Evolutionary conservation across 2,329 filamentous ascomycete species (phyloP), one percentile per base, ranked within the genome.

Genomic region (Ascochyta clinopodiicola): DNA sequence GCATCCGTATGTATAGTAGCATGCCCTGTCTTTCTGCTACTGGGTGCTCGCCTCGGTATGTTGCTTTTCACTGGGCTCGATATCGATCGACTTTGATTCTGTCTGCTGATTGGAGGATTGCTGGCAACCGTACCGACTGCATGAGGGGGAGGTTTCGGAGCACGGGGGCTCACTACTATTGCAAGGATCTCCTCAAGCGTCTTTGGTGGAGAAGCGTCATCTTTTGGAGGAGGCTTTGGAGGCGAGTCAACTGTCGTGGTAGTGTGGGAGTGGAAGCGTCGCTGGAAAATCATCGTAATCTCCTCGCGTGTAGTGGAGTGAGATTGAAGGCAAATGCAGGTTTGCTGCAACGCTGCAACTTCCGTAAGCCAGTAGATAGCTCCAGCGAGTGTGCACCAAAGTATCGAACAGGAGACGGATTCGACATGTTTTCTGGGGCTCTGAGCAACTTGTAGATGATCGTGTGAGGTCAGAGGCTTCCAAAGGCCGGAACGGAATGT

Each of bases 1-100:
- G 65, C 61, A 29, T 74, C 66, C 2, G 71, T 73, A 22, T 54
- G 49, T 19, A 74, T 73, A 0, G 64, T 71, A 1, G 64, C 62
- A 35, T 64, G 56, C 6, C 61, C 61, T 4, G 60, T 69, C 36
- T 69, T 73, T 27, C 64, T 57, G 43, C 67, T 72, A 9, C 56
- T 59, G 5, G 66, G 66, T 25, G 57, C 60, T 40, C 60, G 53
- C 10, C 51, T 56, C 6, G 58, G 55, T 0, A 52, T 50, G 9
- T 7, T 46, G 15, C 31, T 56, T 27, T 43, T 53, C 7, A 51
- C 10, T 2, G 47, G 46, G 27, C 37, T 56, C 13, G 52, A 56
- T 12, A 40, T 40, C 17, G 51, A 44, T 9, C 51, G 44, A 13
- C 39, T 12, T 6, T 43, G 42, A 10, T 36, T 34, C 15, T 19